phyloP scores from a whole-genome alignment of 148 eudicot species.

The Vaccinium myrtillus region DNA sequence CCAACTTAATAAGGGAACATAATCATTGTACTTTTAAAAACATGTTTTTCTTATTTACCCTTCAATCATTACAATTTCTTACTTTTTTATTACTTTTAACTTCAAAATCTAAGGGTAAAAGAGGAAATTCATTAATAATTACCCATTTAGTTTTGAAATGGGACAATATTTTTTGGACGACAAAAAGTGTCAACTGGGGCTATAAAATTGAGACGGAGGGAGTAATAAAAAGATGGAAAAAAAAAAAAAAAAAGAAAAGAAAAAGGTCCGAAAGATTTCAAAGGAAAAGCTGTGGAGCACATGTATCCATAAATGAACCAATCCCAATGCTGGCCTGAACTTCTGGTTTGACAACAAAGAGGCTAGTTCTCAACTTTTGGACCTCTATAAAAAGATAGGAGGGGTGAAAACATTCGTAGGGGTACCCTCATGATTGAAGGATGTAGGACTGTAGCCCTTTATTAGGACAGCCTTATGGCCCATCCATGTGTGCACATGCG shows the following conservation, averaged over 20 bases:
- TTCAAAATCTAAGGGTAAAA: too few relatives aligned
- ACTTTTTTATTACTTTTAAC: too few relatives aligned
- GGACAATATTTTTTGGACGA: too few relatives aligned
- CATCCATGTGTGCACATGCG: conserved; percentile 37
- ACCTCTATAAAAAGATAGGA: background rate
- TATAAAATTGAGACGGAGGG: too few relatives aligned
- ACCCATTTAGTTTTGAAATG: too few relatives aligned
- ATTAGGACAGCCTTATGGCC: conserved; percentile 12
- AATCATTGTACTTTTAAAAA: too few relatives aligned
- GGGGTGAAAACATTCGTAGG: background rate
- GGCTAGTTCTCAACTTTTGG: conserved; percentile 13
- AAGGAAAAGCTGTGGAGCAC: background rate
- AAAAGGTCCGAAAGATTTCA: background rate
- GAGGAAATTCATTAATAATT: too few relatives aligned
- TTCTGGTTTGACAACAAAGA: background rate
- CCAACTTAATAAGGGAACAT: too few relatives aligned
- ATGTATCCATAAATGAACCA: background rate
- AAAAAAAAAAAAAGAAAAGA: background rate
- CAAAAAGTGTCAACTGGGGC: too few relatives aligned
- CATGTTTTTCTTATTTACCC: too few relatives aligned
- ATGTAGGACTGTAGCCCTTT: conserved; percentile 15
- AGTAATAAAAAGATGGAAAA: background rate
- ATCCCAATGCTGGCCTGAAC: background rate
- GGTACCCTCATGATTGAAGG: conserved; percentile 18
- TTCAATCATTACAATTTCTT: too few relatives aligned